Conservation (phyloP, 495 filamentous ascomycete genomes). For the Pseudevernia furfuracea region DNA sequence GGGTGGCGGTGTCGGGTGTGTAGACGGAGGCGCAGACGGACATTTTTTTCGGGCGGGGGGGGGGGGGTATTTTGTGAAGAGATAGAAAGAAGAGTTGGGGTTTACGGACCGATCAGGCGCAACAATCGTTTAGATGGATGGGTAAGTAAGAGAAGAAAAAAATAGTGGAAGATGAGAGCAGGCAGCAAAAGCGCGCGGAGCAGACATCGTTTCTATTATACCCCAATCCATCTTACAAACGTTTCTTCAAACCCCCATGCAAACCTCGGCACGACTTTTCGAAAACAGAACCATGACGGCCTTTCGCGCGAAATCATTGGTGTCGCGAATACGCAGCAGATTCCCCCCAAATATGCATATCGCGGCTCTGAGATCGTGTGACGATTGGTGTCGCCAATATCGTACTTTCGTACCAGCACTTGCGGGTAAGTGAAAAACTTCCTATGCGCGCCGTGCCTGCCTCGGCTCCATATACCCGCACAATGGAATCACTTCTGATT, state of each 20-base stretch:
- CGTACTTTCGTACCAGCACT: background rate
- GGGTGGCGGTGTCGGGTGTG: background rate
- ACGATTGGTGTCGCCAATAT: slow-evolving; percentile 5
- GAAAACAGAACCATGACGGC: background rate
- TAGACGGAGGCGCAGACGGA: background rate
- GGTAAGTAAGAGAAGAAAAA: too few relatives aligned
- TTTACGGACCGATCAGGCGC: background rate
- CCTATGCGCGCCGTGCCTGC: background rate
- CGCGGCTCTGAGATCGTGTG: background rate
- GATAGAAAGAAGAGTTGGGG: background rate
- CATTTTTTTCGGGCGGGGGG: background rate
- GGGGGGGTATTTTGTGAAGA: too few relatives aligned
- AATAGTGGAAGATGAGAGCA: too few relatives aligned
- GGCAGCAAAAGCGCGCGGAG: too few relatives aligned
- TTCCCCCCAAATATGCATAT: background rate
- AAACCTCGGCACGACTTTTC: background rate
- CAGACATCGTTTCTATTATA: background rate
- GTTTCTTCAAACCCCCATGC: background rate
- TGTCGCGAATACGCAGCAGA: background rate
- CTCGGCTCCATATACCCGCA: background rate
- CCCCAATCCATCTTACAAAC: too few relatives aligned
- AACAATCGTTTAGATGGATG: background rate
- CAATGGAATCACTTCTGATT: background rate
- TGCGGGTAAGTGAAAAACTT: background rate
- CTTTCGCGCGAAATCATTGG: background rate